These are phyloP conservation scores for Trichoderma atrobrunneum DNA, from an alignment of 2,329 filamentous ascomycete species.

Conservation along the genomic window DNA sequence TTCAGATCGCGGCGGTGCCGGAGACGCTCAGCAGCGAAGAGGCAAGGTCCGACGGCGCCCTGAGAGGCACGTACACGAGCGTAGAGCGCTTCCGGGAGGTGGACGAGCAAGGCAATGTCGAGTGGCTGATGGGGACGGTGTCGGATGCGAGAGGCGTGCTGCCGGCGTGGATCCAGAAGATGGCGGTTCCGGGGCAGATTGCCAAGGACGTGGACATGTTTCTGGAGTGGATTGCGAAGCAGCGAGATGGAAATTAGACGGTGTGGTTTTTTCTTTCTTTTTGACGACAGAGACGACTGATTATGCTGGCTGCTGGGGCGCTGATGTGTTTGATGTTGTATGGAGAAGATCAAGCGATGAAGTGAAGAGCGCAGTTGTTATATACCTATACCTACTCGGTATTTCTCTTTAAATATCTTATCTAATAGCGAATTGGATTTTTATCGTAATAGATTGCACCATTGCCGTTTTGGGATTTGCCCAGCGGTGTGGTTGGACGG, in stretches of 20 bases:
- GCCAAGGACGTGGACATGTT: conserved; percentile 71
- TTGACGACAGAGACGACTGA: not conserved
- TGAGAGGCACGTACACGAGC: conserved; percentile 61
- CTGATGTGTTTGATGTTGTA: not conserved
- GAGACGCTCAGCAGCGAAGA: not conserved
- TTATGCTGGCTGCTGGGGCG: not conserved
- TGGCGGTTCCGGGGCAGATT: conserved; percentile 60
- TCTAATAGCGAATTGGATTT: not conserved
- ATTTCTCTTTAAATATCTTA: not conserved
- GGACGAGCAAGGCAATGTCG: conserved; percentile 41
- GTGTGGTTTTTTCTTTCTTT: not conserved
- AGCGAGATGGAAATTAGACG: conserved; percentile 35
- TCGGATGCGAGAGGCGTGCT: conserved; percentile 67
- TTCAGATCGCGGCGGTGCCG: conserved; percentile 49
- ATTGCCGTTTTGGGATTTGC: not conserved
- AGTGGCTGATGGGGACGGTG: conserved; percentile 77
- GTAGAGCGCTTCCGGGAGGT: conserved; percentile 59
- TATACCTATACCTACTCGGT: not conserved
- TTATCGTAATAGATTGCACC: not conserved
- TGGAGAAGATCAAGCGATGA: not conserved
- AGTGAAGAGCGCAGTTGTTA: not conserved
- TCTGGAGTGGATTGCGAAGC: conserved; percentile 56
- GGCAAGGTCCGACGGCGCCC: conserved; percentile 41
- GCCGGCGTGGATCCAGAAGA: conserved; percentile 64
- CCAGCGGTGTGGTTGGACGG: not conserved